Conservation (phyloP, 306 rosid species). For the Phaseolus lunatus region DNA sequence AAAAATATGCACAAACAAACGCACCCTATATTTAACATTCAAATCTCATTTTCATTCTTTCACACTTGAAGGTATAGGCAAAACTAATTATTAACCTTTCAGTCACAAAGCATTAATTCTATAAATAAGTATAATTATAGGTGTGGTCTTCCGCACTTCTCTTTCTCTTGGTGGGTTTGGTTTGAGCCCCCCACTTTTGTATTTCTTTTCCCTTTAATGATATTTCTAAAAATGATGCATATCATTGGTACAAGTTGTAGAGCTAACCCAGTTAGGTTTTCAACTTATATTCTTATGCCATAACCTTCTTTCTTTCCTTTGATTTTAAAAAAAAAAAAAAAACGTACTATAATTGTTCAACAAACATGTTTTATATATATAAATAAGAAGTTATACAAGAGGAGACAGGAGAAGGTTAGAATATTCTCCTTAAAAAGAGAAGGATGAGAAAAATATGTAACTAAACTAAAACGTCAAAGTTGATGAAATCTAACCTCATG, state of each 20-base stretch:
- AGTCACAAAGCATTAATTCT: conserved; percentile 1
- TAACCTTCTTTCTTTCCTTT: too few species aligned
- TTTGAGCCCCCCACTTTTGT: too few species aligned
- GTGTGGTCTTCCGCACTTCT: too few species aligned
- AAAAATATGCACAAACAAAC: too few species aligned
- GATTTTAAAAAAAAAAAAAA: too few species aligned
- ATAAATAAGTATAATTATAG: conserved; percentile 4
- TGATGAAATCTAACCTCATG: conserved; percentile 73
- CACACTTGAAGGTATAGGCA: conserved; percentile 13
- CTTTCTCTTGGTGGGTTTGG: too few species aligned
- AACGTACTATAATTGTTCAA: background rate
- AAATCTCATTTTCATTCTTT: conserved; percentile 29
- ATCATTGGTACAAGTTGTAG: too few species aligned
- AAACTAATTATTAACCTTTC: conserved; percentile 20
- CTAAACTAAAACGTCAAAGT: conserved; percentile 27
- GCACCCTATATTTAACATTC: background rate
- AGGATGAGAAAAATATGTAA: conserved; percentile 10
- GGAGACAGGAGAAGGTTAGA: background rate
- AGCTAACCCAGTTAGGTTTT: too few species aligned
- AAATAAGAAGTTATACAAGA: conserved; percentile 1
- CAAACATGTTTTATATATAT: background rate
- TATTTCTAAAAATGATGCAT: too few species aligned
- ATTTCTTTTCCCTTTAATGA: too few species aligned
- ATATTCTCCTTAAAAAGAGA: conserved; percentile 31
- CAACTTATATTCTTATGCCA: too few species aligned